Evolutionary conservation across 768 basidiomycete species (phyloP).

Genomic region (Tulasnella sp.): DNA sequence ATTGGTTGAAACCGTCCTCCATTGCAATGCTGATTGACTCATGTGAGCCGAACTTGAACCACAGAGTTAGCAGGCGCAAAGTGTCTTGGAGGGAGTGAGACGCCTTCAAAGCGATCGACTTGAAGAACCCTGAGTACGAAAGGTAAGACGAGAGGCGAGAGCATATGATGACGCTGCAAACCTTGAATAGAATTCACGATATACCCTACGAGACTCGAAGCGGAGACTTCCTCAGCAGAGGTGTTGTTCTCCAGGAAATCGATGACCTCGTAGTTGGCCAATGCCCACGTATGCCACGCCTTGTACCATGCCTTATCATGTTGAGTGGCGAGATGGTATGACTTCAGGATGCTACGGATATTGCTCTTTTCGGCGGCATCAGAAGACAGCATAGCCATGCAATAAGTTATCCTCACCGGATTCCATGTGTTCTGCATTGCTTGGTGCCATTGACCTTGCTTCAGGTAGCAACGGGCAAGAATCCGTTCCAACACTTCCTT

Average conservation of each 20-base stretch:
- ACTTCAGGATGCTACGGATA: slow-evolving; percentile 74
- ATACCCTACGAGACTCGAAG: slow-evolving; percentile 66
- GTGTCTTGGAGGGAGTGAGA: slow-evolving; percentile 94
- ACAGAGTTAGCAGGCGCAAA: slow-evolving; percentile 84
- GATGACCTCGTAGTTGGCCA: slow-evolving; percentile 94
- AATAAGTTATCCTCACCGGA: slow-evolving; percentile 45
- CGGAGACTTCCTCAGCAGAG: slow-evolving; percentile 55
- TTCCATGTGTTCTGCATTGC: slow-evolving; percentile 77
- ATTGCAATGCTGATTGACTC: slow-evolving; percentile 88
- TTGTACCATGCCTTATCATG: slow-evolving; percentile 98
- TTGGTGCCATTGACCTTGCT: slow-evolving; percentile 92
- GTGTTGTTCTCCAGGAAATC: slow-evolving; percentile 66
- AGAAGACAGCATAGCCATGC: background rate
- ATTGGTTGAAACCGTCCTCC: slow-evolving; percentile 76
- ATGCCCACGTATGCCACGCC: slow-evolving; percentile 98
- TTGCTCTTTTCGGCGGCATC: slow-evolving; percentile 53
- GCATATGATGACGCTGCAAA: slow-evolving; percentile 37
- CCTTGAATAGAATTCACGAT: slow-evolving; percentile 93
- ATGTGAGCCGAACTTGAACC: slow-evolving; percentile 96
- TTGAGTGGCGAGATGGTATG: slow-evolving; percentile 82
- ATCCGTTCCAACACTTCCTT: slow-evolving; percentile 64
- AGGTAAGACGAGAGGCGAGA: background rate
- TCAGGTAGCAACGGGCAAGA: slow-evolving; percentile 95
- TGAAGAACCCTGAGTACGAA: slow-evolving; percentile 72
- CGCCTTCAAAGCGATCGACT: slow-evolving; percentile 84